A percentile compares a stretch with the other conserved stretches of the same genome.
Conservation (phyloP, 495 filamentous ascomycete species). For the Penicillium canescens region DNA sequence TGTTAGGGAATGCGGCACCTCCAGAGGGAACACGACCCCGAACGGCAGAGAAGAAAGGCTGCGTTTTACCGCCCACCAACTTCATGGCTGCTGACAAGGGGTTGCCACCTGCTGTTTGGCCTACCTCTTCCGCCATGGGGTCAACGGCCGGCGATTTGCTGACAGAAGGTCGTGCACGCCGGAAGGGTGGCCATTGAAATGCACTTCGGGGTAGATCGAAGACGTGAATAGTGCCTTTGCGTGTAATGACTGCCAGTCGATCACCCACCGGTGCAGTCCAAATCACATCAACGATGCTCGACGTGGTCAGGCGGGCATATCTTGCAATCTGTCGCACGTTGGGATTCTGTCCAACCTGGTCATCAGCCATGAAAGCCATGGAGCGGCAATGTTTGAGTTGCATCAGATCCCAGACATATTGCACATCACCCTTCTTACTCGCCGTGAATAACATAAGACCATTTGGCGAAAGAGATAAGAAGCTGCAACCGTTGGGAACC, state of each 20-base stretch:
- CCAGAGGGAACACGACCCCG: slow-evolving; percentile 51
- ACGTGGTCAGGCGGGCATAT: slow-evolving; percentile 87
- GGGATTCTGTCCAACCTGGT: slow-evolving; percentile 26
- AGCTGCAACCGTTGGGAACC: slow-evolving; percentile 83
- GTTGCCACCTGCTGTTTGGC: slow-evolving; percentile 56
- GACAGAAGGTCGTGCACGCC: slow-evolving; percentile 54
- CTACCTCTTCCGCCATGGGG: slow-evolving; percentile 38
- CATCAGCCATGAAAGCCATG: slow-evolving; percentile 40
- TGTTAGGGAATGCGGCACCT: slow-evolving; percentile 46
- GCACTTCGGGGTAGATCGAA: slow-evolving; percentile 81
- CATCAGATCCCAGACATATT: slow-evolving; percentile 92
- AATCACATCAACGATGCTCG: slow-evolving; percentile 83
- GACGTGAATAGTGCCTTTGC: slow-evolving; percentile 90
- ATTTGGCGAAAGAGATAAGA: slow-evolving; percentile 82
- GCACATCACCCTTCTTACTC: slow-evolving; percentile 87
- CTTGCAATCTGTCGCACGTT: slow-evolving; percentile 80
- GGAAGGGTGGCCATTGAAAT: slow-evolving; percentile 86
- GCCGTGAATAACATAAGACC: slow-evolving; percentile 84
- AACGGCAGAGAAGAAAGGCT: slow-evolving; percentile 58
- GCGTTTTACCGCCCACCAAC: slow-evolving; percentile 55
- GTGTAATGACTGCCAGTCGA: slow-evolving; percentile 79
- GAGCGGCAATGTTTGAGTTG: slow-evolving; percentile 51
- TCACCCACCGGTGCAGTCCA: slow-evolving; percentile 85
- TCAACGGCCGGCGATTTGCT: slow-evolving; percentile 31
- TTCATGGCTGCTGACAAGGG: slow-evolving; percentile 66